A percentile compares a stretch with the other conserved stretches of the same genome.
Evolutionary conservation across 106 monocot species (phyloP).

Genomic region (Gastrodia elata): DNA sequence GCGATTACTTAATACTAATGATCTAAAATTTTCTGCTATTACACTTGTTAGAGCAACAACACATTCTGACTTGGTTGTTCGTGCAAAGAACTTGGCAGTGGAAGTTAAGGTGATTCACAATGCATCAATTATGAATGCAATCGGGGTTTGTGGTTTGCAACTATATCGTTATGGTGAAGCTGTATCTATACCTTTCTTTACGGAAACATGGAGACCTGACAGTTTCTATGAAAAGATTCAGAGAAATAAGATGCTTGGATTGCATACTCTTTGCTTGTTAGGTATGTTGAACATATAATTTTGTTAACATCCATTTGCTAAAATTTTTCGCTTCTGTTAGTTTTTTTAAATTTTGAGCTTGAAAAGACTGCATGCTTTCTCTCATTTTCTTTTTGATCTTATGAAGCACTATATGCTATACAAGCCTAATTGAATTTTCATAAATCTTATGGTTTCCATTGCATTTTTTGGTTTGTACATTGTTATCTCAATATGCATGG

Average conservation of each 20-base stretch:
- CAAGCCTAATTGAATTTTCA: not conserved
- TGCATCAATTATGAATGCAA: slow-evolving; percentile 83
- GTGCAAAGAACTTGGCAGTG: slow-evolving; percentile 70
- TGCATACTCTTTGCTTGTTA: slow-evolving; percentile 90
- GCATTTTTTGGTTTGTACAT: not conserved
- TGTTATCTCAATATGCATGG: not conserved
- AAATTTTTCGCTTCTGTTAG: not conserved
- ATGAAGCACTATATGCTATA: too few relatives aligned
- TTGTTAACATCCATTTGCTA: not conserved
- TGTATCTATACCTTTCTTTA: slow-evolving; percentile 87
- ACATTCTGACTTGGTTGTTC: slow-evolving; percentile 86
- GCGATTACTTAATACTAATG: not conserved
- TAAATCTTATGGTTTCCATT: not conserved
- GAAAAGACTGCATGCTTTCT: not conserved
- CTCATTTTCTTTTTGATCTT: not conserved
- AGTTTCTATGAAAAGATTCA: slow-evolving; percentile 91
- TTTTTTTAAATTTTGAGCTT: not conserved
- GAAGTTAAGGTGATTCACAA: slow-evolving; percentile 81
- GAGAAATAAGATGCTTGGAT: slow-evolving; percentile 54
- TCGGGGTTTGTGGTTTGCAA: slow-evolving; percentile 88
- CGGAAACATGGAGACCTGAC: slow-evolving; percentile 87
- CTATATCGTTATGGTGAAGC: slow-evolving; percentile 86
- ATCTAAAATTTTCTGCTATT: not conserved
- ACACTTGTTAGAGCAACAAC: slow-evolving; percentile 70
- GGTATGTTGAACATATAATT: slow-evolving; percentile 20